These are phyloP conservation scores for Danielia reshetovae DNA, from an alignment of 805 yeast species.

Conservation along the genomic window DNA sequence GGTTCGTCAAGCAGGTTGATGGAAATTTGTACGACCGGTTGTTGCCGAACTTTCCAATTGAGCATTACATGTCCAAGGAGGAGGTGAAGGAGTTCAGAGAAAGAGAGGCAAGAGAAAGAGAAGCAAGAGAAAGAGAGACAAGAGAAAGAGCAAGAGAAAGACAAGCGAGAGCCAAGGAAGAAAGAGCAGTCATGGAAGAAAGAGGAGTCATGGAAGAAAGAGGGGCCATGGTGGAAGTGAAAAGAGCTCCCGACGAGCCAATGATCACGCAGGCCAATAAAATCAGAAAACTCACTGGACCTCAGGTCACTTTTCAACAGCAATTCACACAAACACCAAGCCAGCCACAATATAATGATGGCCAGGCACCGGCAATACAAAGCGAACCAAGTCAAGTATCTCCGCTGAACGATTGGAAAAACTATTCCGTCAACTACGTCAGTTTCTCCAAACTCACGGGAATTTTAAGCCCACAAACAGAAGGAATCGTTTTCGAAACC, in stretches of 20 bases:
- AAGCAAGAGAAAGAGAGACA: background rate
- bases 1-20: slow-evolving; percentile 1
- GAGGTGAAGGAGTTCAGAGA: background rate
- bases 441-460: background rate
- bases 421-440: slow-evolving; percentile 1
- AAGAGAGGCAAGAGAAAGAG: background rate
- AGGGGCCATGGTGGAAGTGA: background rate
- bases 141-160: background rate
- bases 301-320: slow-evolving; percentile 3
- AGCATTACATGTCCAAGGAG: slow-evolving; percentile 1
- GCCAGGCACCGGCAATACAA: background rate
- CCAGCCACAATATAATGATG: no score
- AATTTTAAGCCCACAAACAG: background rate
- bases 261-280: background rate
- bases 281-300: background rate
- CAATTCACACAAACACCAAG: slow-evolving; percentile 4
- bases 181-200: no score
- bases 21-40: slow-evolving; percentile 1
- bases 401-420: background rate
- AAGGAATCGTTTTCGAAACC: slow-evolving; percentile 5
- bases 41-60: slow-evolving; percentile 4
- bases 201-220: background rate
- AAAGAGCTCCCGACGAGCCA: background rate
- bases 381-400: background rate
- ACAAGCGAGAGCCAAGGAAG: no score